Evolutionary conservation across 768 basidiomycete species (phyloP), one percentile per base, ranked within the genome.

Genomic region (Trametes meyenii): DNA sequence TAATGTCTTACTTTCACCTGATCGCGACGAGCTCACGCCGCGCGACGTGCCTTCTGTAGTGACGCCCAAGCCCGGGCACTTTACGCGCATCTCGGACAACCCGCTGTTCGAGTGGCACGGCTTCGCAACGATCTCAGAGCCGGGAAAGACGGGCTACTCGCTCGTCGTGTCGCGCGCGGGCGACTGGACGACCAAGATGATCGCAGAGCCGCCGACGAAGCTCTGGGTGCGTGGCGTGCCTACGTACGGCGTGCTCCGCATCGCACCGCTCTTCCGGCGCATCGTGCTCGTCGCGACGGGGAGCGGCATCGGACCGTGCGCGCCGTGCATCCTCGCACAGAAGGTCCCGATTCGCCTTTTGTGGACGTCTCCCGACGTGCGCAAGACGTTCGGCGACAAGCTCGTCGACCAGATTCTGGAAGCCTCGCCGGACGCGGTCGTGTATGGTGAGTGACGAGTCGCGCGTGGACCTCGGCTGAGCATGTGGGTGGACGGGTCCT

Each of bases 341-440:
- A 73, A 77, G 24, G 73, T 83, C 8, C 83, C 84, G 4, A 82
- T 83, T 50, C 77, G 79, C 17, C 76, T 86, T 33, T 76, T 87
- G n/a, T 86, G 85, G 85, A 85, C 84, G 0, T 81, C 84, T 16
- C 85, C 84, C 2, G 80, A 84, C 63, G 83, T 85, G 43, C 78
- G 84, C 17, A 75, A 82, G 71, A 87, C 85, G 14, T 87, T 86
- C 66, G 85, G 85, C 26, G 78, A 86, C 69, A 77, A 83, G 53
- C 74, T 87, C 13, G 85, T 86, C 1, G 83, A 85, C 67, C 67
- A 78, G 10, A 81, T 87, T 58, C 69, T 85, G 23, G 77, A 73
- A n/a, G 80, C 81, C 0, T 76, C 78, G 21, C 84, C 84, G n/a
- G 79, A 76, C 55, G 83, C 84, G 3, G 81, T 85, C 24, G 75